Percentiles rank a stretch among this genome's conserved stretches.
Evolutionary conservation across 306 rosid genomes (phyloP).

Genomic region (Vigna mungo): DNA sequence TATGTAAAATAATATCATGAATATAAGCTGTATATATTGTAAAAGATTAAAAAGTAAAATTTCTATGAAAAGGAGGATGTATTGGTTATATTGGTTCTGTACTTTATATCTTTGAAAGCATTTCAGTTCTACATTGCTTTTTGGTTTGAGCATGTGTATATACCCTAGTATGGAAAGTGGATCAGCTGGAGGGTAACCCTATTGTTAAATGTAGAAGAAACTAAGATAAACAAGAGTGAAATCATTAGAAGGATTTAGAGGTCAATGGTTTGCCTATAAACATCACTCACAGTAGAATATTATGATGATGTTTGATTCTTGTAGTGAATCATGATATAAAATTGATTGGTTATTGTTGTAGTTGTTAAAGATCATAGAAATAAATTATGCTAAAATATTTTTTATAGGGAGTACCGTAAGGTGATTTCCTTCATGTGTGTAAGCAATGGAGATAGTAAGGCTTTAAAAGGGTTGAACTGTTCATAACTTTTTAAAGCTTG

Average conservation of each 20-base stretch:
- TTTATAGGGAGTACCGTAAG: neutral
- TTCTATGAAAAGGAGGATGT: neutral
- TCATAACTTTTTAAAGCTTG: neutral
- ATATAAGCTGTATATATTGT: neutral
- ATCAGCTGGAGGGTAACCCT: neutral
- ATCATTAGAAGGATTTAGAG: neutral
- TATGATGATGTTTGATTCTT: neutral
- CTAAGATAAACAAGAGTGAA: neutral
- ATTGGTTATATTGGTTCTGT: slow-evolving; percentile 15
- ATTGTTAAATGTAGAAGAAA: neutral
- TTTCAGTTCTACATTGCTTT: slow-evolving; percentile 6
- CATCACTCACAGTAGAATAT: neutral
- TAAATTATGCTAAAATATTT: slow-evolving; percentile 1
- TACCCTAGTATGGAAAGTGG: neutral
- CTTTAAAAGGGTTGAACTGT: too few species aligned
- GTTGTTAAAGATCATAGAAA: neutral
- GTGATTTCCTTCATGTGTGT: slow-evolving; percentile 3
- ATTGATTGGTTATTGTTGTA: neutral
- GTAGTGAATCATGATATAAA: neutral
- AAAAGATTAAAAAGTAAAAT: neutral
- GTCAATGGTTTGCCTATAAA: neutral
- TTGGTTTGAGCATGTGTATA: neutral
- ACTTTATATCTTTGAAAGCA: neutral
- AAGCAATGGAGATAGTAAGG: neutral
- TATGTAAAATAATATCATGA: neutral